Evolutionary conservation across 306 rosid species (phyloP), one percentile per base, ranked within the genome.

Genomic region (Dryas alaskensis): DNA sequence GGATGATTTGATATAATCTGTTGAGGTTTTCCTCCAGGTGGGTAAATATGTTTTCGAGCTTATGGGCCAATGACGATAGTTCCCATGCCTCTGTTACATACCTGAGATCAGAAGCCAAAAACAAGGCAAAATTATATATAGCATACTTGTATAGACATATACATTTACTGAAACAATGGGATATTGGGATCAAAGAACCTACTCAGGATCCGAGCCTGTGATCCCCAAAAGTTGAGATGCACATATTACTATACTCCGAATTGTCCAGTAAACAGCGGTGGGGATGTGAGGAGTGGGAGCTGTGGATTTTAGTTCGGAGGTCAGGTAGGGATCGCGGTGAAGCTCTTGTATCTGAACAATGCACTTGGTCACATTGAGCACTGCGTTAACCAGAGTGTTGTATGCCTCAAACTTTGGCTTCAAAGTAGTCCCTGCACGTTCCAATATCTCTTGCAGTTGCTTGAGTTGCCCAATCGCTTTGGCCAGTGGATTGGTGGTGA

Each of bases 191-290:
- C 1, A 22, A 27, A 67, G 66, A 76, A 39, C 69, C 55, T 82
- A 87, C 95, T 81, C 87, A 4, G 80, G 81, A 61, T 79, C 84
- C 12, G 73, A 50, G 75, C 87, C 80, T 11, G 82, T 75, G 48
- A 90, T 72, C 77, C 80, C 84, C 25, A 78, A 43, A 69, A 85
- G 64, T 52, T 86, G 96, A 0, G 87, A 83, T 8, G 86, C 92
- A 69, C 81, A 84, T 3, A 78, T 61, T 27, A 90, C 79, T 49
- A 81, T 70, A 76, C 90, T 67, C 73, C 89, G 72, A 72, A 88
- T 80, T 65, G 87, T 82, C 96, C 93, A 90, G 81, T 90, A 90
- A 31, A 80, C 92, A 69, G 92, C 89, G 48, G 62, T 71, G 5
- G 92, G 92, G 65, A 88, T 74, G 70, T 64, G 84, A 73, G 57